Conservation (phyloP, 306 rosid genomes). For the Aeschynomene evenia region DNA sequence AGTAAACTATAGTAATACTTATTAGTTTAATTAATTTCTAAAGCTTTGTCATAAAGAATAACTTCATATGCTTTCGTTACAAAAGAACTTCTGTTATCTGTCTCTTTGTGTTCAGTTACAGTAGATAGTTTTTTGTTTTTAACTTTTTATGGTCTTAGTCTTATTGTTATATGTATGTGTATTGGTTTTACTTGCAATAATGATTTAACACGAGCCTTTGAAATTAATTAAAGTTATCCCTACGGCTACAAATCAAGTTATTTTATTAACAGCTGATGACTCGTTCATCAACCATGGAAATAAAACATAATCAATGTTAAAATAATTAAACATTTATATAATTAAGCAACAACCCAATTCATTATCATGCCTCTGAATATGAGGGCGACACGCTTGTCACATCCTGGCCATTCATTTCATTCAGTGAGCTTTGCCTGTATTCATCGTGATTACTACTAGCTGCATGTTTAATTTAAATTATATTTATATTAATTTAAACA, state of each 20-base stretch:
- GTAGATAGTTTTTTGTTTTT: not conserved
- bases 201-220: not conserved
- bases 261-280: slow-evolving; percentile 13
- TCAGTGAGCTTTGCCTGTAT: slow-evolving; percentile 36
- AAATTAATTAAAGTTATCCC: not conserved
- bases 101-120: not conserved
- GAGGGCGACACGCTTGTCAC: slow-evolving; percentile 30
- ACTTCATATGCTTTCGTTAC: not conserved
- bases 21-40: slow-evolving; percentile 15
- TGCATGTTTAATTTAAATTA: slow-evolving; percentile 18
- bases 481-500: not conserved
- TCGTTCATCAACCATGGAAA: slow-evolving; percentile 25
- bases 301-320: slow-evolving; percentile 32
- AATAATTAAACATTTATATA: slow-evolving; percentile 12
- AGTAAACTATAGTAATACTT: not conserved
- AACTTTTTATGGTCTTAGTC: not conserved
- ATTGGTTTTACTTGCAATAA: not conserved
- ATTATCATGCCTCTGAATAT: slow-evolving; percentile 1
- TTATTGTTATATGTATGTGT: not conserved
- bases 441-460: slow-evolving; percentile 30
- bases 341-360: not conserved
- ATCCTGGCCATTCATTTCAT: slow-evolving; percentile 30
- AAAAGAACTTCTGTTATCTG: not conserved
- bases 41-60: slow-evolving; percentile 22
- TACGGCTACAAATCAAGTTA: not conserved